Evolutionary conservation across 2,329 filamentous ascomycete genomes (phyloP).

Genomic region (Stemphylium beticola): DNA sequence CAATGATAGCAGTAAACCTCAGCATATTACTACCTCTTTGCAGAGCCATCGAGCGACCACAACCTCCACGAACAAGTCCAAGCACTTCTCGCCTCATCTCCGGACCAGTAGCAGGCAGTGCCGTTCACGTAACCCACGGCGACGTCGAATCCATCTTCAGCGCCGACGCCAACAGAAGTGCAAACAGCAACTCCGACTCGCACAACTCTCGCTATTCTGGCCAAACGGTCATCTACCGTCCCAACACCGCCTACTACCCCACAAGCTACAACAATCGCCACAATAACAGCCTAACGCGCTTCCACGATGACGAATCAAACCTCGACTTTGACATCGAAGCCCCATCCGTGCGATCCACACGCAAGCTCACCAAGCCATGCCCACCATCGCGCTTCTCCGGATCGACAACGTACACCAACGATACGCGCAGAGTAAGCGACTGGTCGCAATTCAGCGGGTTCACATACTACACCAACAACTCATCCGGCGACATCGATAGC

Average conservation of each 20-base stretch:
- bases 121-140: constrained; percentile 8
- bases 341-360: constrained; percentile 10
- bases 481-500: not conserved
- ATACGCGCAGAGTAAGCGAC: constrained; percentile 26
- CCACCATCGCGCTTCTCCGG: constrained; percentile 11
- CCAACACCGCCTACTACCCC: constrained; percentile 16
- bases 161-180: not conserved
- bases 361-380: constrained; percentile 21
- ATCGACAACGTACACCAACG: constrained; percentile 6
- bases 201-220: constrained; percentile 15
- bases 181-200: not conserved
- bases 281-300: constrained; percentile 14
- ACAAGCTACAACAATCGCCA: not conserved
- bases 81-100: not conserved
- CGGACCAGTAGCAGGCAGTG: constrained; percentile 15
- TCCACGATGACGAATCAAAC: constrained; percentile 33
- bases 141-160: constrained; percentile 7
- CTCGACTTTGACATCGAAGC: constrained; percentile 37
- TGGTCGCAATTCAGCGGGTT: constrained; percentile 31
- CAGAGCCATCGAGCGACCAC: not conserved
- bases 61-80: not conserved
- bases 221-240: constrained; percentile 22
- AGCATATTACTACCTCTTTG: constrained; percentile 5
- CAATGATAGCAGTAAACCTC: constrained; percentile 11
- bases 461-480: constrained; percentile 19